Evolutionary conservation across 305 asterid species (phyloP).

Genomic region (Nicotiana rustica): DNA sequence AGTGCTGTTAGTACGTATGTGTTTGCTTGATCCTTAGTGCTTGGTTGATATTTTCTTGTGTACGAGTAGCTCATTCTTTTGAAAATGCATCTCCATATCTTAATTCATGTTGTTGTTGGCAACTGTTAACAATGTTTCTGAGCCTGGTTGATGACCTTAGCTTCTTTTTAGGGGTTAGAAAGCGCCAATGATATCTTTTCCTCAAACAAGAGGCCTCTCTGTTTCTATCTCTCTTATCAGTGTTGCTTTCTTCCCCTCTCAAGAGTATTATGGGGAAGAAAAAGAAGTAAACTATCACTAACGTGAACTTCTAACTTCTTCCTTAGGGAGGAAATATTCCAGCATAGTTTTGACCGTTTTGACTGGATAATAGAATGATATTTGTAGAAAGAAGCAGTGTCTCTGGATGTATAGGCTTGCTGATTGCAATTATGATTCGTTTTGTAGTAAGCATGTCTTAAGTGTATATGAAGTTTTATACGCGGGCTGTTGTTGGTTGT

Average conservation of each 20-base stretch:
- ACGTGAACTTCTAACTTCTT: not conserved
- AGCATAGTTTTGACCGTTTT: not conserved
- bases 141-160: not conserved
- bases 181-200: not conserved
- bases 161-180: not conserved
- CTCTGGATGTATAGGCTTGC: not conserved
- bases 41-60: not conserved
- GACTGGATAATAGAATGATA: not conserved
- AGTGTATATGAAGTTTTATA: no score
- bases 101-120: not conserved
- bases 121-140: constrained; percentile 12
- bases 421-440: not conserved
- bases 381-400: not conserved
- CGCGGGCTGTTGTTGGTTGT: not conserved
- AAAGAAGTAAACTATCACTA: not conserved
- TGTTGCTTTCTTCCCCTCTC: not conserved
- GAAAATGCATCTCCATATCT: not conserved
- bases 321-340: not conserved
- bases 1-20: not conserved
- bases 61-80: not conserved
- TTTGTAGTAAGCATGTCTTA: not conserved
- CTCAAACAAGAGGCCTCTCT: not conserved
- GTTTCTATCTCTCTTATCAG: not conserved
- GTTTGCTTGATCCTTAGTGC: not conserved
- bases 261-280: not conserved